Evolutionary conservation across 2,329 filamentous ascomycete species (phyloP).

Genomic region (Penicillium freii): DNA sequence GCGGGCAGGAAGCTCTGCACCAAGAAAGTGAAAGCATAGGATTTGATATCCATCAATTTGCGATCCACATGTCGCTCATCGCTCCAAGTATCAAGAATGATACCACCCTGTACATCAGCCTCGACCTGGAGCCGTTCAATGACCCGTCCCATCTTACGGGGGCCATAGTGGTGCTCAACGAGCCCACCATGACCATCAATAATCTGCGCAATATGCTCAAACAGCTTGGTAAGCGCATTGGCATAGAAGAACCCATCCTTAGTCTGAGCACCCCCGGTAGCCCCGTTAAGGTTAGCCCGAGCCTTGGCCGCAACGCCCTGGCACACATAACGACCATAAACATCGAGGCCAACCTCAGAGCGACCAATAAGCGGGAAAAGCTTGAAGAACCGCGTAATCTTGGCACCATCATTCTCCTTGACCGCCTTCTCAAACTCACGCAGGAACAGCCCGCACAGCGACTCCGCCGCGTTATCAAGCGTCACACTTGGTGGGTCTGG

Average conservation of each 20-base stretch:
- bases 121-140: slow-evolving; percentile 91
- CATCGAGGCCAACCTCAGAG: slow-evolving; percentile 83
- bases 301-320: slow-evolving; percentile 87
- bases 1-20: slow-evolving; percentile 86
- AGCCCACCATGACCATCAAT: slow-evolving; percentile 87
- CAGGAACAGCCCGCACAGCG: slow-evolving; percentile 83
- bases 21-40: slow-evolving; percentile 94
- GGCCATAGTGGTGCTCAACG: slow-evolving; percentile 90
- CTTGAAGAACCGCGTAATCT: slow-evolving; percentile 96
- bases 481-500: slow-evolving; percentile 87
- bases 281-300: slow-evolving; percentile 73
- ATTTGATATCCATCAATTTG: slow-evolving; percentile 90
- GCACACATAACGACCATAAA: slow-evolving; percentile 94
- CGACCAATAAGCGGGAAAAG: slow-evolving; percentile 91
- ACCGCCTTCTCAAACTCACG: slow-evolving; percentile 94
- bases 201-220: slow-evolving; percentile 97
- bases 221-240: slow-evolving; percentile 83
- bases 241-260: slow-evolving; percentile 89
- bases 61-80: slow-evolving; percentile 84
- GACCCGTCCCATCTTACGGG: slow-evolving; percentile 89
- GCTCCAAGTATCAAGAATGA: slow-evolving; percentile 91
- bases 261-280: slow-evolving; percentile 56
- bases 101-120: slow-evolving; percentile 92
- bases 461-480: slow-evolving; percentile 81
- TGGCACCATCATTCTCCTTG: slow-evolving; percentile 78